phyloP scores from a whole-genome alignment of 495 filamentous ascomycete genomes.

The Penicillium robsamsonii region DNA sequence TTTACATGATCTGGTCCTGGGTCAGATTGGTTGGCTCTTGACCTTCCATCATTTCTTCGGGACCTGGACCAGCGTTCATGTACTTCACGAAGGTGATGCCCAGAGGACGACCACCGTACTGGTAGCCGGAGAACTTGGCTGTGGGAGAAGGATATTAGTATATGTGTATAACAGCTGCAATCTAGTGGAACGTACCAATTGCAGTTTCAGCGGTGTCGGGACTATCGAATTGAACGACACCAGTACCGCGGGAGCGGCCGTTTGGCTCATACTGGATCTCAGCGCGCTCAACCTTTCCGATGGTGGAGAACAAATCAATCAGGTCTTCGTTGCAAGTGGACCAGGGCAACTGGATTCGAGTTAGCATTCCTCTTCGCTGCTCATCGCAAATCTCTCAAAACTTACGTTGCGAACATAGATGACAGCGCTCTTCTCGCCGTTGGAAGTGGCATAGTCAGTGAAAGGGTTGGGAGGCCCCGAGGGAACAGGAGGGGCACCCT shows the following conservation, averaged over 20 bases:
- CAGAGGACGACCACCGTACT: constrained; percentile 93
- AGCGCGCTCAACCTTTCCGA: constrained; percentile 94
- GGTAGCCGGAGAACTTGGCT: constrained; percentile 96
- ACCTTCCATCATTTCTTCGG: constrained; percentile 78
- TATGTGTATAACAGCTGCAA: background rate
- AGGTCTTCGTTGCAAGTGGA: constrained; percentile 98
- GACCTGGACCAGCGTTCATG: constrained; percentile 60
- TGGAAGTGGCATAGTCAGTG: constrained; percentile 88
- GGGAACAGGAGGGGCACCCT: constrained; percentile 37
- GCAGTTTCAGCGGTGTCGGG: constrained; percentile 84
- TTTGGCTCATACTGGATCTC: constrained; percentile 99
- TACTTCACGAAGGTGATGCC: constrained; percentile 93
- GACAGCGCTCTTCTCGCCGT: constrained; percentile 74
- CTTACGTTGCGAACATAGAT: constrained; percentile 98
- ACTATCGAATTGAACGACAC: constrained; percentile 89
- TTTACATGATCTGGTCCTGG: constrained; percentile 97
- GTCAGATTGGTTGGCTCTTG: constrained; percentile 71
- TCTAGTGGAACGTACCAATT: constrained; percentile 58
- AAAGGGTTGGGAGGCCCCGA: constrained; percentile 81
- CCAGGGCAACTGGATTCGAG: constrained; percentile 75
- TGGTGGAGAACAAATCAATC: constrained; percentile 93
- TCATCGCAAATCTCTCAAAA: constrained; percentile 13
- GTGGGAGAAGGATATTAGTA: constrained; percentile 18
- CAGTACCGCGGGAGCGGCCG: constrained; percentile 89
- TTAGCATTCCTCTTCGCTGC: constrained; percentile 3